Base-by-base conservation (phyloP, 1,284 basidiomycete species). In the Apiotrichum veenhuisii region DNA sequence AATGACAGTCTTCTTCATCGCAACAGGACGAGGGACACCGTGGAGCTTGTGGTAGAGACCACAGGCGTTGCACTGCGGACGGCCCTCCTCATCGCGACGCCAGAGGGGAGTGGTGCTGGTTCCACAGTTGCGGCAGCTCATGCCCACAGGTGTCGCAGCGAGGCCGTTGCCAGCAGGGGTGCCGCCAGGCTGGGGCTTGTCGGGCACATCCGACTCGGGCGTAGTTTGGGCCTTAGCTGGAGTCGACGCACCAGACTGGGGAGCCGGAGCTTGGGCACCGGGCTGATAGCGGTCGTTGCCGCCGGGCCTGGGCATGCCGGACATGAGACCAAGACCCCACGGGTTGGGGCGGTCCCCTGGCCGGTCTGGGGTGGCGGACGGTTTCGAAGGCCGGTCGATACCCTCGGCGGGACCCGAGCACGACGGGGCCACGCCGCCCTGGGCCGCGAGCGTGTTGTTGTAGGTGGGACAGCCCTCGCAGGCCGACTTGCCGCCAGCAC, bases 1-100 rank as follows among this genome's bases (percentile, higher is more conserved):
- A 82, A 98, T 98, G 67, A 97, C 92, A 3, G 91, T 89, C 82
- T 98, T 97, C 79, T 96, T 97, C 92, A 98, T 94, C 57, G 91
- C 91, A 62, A 95, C 95, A 34, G 95, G 95, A 43, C 95, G 86
- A 68, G 97, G 93, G 1, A 91, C 92, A 56, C 93, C 92, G 80
- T 98, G 95, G 14, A 98, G 83, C 79, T 98, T 98, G 82, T 93
- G 94, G 79, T 98, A 98, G 7, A 98, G 84, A 58, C 91, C 91
- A 79, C 91, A 94, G 54, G 91, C 91, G 77, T 94, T 94, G 78
- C 79, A 80, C 49, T 79, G 78, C 1, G 79, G 78, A 26, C 93
- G 89, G 50, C 92, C 92, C 59, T 91, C 88, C 72, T 94, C 92
- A 70, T 96, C 93, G 67, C 92, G 81, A 69, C 92, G 81, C 92